These are phyloP conservation scores for Leonotis leonurus DNA, from an alignment of 257 asterid genomes.

Conservation along the genomic window DNA sequence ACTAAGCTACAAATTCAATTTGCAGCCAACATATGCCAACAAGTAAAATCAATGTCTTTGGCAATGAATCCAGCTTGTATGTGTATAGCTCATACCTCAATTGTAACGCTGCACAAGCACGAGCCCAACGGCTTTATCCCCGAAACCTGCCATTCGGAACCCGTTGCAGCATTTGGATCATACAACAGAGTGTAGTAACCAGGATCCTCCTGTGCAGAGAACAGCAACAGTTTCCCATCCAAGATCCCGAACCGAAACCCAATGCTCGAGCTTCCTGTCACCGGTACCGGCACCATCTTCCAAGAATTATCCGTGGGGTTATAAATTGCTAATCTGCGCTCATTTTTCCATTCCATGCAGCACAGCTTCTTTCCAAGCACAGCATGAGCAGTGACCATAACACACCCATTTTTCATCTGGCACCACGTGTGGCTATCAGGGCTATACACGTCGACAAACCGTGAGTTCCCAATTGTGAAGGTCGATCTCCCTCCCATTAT, in stretches of 20 bases:
- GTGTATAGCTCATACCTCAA: constrained; percentile 42
- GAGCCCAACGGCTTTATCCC: constrained; percentile 54
- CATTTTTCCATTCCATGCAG: constrained; percentile 85
- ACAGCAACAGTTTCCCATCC: constrained; percentile 63
- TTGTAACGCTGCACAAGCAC: constrained; percentile 58
- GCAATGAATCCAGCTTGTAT: background rate
- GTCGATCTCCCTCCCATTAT: constrained; percentile 85
- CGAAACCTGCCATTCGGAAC: constrained; percentile 56
- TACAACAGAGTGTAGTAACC: constrained; percentile 43
- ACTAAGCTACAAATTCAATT: background rate
- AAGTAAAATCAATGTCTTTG: background rate
- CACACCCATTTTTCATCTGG: constrained; percentile 77
- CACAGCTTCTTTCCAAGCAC: constrained; percentile 59
- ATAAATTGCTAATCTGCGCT: constrained; percentile 53
- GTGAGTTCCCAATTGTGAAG: constrained; percentile 74
- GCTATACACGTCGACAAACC: constrained; percentile 55
- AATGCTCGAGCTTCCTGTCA: constrained; percentile 55
- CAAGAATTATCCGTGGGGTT: constrained; percentile 48
- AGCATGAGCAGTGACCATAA: constrained; percentile 83
- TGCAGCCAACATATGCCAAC: background rate
- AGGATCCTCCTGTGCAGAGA: constrained; percentile 45
- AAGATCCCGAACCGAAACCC: constrained; percentile 59
- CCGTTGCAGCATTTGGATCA: constrained; percentile 62
- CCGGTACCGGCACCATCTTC: constrained; percentile 59
- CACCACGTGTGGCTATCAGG: constrained; percentile 48